Conservation (phyloP, 2,329 filamentous ascomycete species). For the Aspergillus uvarum region DNA sequence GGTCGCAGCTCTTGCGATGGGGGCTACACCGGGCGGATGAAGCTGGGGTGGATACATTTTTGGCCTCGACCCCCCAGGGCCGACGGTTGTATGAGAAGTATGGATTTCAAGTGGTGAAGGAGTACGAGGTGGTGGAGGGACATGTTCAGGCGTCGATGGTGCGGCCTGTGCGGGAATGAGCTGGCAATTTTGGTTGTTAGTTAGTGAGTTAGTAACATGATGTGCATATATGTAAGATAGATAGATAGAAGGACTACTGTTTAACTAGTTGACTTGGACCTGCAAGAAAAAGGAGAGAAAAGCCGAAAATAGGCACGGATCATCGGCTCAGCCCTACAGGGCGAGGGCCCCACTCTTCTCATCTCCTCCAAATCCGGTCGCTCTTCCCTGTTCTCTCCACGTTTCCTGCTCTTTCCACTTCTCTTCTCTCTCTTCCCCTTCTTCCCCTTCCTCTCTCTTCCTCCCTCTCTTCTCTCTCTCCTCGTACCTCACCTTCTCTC, state of each 20-base stretch:
- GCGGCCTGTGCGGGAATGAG: background rate
- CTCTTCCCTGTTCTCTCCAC: constrained; percentile 1
- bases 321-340: constrained; percentile 22
- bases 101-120: constrained; percentile 1
- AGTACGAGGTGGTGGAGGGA: constrained; percentile 12
- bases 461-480: background rate
- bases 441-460: background rate
- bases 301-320: constrained; percentile 5
- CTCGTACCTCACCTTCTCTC: background rate
- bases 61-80: constrained; percentile 10
- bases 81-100: constrained; percentile 13
- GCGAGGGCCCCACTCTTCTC: constrained; percentile 9
- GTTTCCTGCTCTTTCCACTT: background rate
- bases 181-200: too few species aligned
- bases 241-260: too few species aligned
- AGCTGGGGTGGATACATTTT: constrained; percentile 5
- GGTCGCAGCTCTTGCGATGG: constrained; percentile 9
- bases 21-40: constrained; percentile 11
- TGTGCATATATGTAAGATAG: too few species aligned
- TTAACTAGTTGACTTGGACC: too few species aligned
- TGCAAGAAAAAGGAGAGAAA: background rate
- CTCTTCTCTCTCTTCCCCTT: background rate
- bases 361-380: background rate
- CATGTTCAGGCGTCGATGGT: constrained; percentile 14
- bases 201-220: too few species aligned